These are phyloP conservation scores for Liquidambar formosana DNA, from an alignment of 164 flowering plant species.

Conservation along the genomic window DNA sequence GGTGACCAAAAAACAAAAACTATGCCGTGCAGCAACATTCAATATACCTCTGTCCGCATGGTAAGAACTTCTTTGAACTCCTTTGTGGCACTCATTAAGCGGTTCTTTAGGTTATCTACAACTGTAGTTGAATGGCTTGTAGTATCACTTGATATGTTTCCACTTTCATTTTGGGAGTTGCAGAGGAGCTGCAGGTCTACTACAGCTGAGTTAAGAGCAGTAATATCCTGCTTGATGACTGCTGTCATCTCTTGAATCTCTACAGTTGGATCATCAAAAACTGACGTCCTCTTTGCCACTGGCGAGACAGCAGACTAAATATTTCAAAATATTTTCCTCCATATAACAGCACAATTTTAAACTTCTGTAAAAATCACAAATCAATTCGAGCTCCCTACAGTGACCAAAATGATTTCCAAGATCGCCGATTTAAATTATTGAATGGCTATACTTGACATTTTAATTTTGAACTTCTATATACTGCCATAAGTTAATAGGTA, in stretches of 20 bases:
- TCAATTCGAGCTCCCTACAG: no score
- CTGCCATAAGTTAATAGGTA: no score
- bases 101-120: slow-evolving; percentile 89
- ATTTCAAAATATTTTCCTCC: not conserved
- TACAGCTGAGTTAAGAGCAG: slow-evolving; percentile 88
- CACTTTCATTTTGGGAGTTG: slow-evolving; percentile 77
- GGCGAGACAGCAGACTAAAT: slow-evolving; percentile 8
- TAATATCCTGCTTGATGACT: slow-evolving; percentile 95
- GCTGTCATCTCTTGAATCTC: slow-evolving; percentile 97
- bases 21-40: not conserved
- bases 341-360: no score
- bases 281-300: slow-evolving; percentile 99
- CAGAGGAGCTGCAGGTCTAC: slow-evolving; percentile 85
- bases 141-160: slow-evolving; percentile 73
- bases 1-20: no score
- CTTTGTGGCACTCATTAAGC: slow-evolving; percentile 91
- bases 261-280: slow-evolving; percentile 90
- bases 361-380: no score
- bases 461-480: no score
- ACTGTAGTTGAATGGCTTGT: slow-evolving; percentile 91
- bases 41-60: slow-evolving; percentile 84
- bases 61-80: slow-evolving; percentile 99
- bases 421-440: no score
- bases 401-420: no score
- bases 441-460: no score